Evolutionary conservation across 768 basidiomycete genomes (phyloP).

Genomic region (Calocera cornea): DNA sequence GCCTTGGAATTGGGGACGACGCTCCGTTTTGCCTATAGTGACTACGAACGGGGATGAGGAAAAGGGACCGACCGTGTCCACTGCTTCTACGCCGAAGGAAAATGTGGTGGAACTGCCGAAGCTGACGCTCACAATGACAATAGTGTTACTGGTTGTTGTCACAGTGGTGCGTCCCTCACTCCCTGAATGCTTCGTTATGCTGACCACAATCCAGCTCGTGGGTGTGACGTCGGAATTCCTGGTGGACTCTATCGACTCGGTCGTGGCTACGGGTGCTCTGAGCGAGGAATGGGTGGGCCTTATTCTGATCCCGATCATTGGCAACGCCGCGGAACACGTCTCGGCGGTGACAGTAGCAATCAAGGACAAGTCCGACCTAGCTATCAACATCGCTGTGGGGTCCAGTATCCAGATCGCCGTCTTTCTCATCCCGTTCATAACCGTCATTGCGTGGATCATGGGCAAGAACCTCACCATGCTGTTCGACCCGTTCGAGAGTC

Average conservation of each 20-base stretch:
- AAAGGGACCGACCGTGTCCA: background rate
- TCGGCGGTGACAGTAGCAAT: slow-evolving; percentile 12
- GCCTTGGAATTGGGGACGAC: background rate
- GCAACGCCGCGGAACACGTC: slow-evolving; percentile 48
- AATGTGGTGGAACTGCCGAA: slow-evolving; percentile 43
- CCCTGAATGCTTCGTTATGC: background rate
- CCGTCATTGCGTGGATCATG: slow-evolving; percentile 65
- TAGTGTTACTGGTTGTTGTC: slow-evolving; percentile 41
- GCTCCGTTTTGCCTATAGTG: background rate
- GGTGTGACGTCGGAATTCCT: slow-evolving; percentile 53
- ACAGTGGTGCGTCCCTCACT: slow-evolving; percentile 40
- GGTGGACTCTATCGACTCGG: slow-evolving; percentile 66
- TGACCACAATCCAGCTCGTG: slow-evolving; percentile 28
- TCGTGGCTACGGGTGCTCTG: slow-evolving; percentile 45
- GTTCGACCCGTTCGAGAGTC: slow-evolving; percentile 75
- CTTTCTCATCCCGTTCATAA: slow-evolving; percentile 35
- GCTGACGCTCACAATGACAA: slow-evolving; percentile 40
- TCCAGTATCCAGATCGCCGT: slow-evolving; percentile 12
- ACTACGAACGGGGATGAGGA: background rate
- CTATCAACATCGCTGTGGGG: slow-evolving; percentile 13
- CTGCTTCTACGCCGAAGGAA: slow-evolving; percentile 10
- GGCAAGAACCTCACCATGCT: slow-evolving; percentile 67
- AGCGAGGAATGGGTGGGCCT: slow-evolving; percentile 74
- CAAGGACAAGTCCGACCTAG: slow-evolving; percentile 15
- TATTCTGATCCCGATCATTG: slow-evolving; percentile 84